phyloP scores from a whole-genome alignment of 306 rosid genomes.

The Rosa persica region DNA sequence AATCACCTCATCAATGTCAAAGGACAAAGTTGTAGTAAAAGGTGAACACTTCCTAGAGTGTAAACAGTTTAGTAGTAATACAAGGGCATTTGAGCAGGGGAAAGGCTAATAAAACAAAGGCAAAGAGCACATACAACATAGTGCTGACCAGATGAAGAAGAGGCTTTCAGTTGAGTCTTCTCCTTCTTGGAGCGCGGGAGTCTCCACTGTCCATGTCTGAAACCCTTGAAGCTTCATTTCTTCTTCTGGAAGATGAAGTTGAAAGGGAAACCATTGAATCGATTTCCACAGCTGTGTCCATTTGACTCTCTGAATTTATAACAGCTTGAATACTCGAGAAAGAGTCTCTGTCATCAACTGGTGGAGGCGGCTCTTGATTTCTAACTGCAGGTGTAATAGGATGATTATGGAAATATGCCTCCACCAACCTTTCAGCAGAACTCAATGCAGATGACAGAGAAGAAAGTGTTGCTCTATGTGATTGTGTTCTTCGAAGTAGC shows the following conservation, averaged over 20 bases:
- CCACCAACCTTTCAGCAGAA: constrained; percentile 68
- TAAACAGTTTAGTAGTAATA: neutral
- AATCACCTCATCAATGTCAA: constrained; percentile 32
- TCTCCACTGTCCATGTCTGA: constrained; percentile 94
- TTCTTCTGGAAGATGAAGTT: constrained; percentile 90
- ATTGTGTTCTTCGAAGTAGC: constrained; percentile 57
- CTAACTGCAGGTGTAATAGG: constrained; percentile 39
- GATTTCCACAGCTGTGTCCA: constrained; percentile 86
- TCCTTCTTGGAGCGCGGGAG: constrained; percentile 83
- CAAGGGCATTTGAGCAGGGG: neutral
- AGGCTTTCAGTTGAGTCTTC: constrained; percentile 62
- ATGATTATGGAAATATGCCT: constrained; percentile 56
- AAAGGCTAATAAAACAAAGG: constrained; percentile 17
- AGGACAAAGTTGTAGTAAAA: constrained; percentile 25
- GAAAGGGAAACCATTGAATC: constrained; percentile 89
- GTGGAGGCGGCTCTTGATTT: constrained; percentile 65
- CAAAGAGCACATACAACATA: constrained; percentile 42
- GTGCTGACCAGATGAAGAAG: constrained; percentile 31
- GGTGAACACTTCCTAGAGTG: constrained; percentile 33
- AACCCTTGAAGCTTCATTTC: constrained; percentile 66
- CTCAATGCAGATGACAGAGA: constrained; percentile 61
- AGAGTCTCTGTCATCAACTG: constrained; percentile 88
- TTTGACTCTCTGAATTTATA: constrained; percentile 80
- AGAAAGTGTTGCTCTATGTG: constrained; percentile 52
- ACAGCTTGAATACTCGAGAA: constrained; percentile 91